A percentile compares a stretch with the other conserved stretches of the same genome.
phyloP scores from a whole-genome alignment of 2,329 filamentous ascomycete species.

The Cercospora citrullina region DNA sequence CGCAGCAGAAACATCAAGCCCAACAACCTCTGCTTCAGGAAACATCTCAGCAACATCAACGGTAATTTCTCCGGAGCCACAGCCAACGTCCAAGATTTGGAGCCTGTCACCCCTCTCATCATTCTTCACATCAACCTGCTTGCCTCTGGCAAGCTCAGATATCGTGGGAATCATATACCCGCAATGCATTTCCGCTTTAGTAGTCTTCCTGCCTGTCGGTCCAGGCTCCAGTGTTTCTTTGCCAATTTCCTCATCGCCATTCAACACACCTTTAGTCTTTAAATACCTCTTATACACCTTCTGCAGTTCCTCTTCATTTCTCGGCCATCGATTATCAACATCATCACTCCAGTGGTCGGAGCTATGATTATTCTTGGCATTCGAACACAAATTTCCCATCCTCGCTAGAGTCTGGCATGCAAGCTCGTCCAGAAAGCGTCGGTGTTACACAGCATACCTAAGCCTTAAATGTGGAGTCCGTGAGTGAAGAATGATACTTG shows the following conservation, averaged over 20 bases:
- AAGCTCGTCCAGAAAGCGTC: neutral
- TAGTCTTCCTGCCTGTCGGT: neutral
- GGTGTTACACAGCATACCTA: constrained; percentile 1
- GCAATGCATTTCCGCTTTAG: constrained; percentile 10
- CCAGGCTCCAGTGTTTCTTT: too few relatives aligned
- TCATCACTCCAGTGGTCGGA: neutral
- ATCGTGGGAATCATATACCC: constrained; percentile 23
- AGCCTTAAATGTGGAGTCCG: neutral
- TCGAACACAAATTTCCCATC: constrained; percentile 5
- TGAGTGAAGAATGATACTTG: neutral
- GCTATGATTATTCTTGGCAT: neutral
- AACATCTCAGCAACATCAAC: constrained; percentile 36
- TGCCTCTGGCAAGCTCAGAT: neutral
- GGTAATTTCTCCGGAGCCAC: constrained; percentile 44
- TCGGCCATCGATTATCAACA: neutral
- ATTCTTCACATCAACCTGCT: constrained; percentile 13
- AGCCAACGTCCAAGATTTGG: constrained; percentile 42
- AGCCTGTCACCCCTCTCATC: constrained; percentile 19
- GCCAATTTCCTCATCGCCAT: too few relatives aligned
- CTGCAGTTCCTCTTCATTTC: neutral
- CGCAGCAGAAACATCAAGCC: constrained; percentile 40
- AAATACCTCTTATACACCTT: neutral
- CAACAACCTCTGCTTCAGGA: constrained; percentile 34
- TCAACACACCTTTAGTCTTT: neutral
- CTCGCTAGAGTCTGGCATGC: neutral